Conservation (phyloP, 2,329 filamentous ascomycete species). For the Ophiocordyceps robertsii region DNA sequence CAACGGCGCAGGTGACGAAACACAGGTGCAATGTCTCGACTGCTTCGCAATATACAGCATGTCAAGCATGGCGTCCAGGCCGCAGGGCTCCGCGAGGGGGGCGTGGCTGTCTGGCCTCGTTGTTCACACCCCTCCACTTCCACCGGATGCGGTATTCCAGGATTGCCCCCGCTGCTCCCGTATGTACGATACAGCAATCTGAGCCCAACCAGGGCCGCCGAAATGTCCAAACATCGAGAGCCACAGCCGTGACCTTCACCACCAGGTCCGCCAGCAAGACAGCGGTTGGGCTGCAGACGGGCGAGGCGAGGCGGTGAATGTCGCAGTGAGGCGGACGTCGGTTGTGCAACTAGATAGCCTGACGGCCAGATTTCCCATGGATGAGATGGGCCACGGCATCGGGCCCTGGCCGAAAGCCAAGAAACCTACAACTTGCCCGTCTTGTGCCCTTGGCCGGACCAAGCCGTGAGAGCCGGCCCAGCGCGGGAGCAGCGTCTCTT, state of each 20-base stretch:
- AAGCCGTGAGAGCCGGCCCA: background rate
- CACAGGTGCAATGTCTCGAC: background rate
- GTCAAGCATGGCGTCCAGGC: background rate
- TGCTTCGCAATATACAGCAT: background rate
- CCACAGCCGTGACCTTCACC: background rate
- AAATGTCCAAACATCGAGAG: background rate
- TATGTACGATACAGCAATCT: background rate
- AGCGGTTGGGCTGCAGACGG: background rate
- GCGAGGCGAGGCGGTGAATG: constrained; percentile 4
- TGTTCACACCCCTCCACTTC: background rate
- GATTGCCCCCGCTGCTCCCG: background rate
- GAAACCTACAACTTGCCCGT: background rate
- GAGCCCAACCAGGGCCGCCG: background rate
- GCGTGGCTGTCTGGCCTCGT: background rate
- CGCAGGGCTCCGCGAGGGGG: background rate
- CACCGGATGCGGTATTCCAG: background rate
- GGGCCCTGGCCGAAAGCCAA: background rate
- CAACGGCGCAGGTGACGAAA: background rate
- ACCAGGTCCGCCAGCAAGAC: background rate
- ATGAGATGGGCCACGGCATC: background rate
- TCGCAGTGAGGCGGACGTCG: constrained; percentile 1
- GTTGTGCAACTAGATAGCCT: background rate
- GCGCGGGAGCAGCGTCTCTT: background rate
- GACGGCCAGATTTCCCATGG: background rate
- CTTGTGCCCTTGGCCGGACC: background rate